These are phyloP conservation scores for Aureobasidium sp. DNA, from an alignment of 2,329 filamentous ascomycete genomes.

Conservation along the genomic window DNA sequence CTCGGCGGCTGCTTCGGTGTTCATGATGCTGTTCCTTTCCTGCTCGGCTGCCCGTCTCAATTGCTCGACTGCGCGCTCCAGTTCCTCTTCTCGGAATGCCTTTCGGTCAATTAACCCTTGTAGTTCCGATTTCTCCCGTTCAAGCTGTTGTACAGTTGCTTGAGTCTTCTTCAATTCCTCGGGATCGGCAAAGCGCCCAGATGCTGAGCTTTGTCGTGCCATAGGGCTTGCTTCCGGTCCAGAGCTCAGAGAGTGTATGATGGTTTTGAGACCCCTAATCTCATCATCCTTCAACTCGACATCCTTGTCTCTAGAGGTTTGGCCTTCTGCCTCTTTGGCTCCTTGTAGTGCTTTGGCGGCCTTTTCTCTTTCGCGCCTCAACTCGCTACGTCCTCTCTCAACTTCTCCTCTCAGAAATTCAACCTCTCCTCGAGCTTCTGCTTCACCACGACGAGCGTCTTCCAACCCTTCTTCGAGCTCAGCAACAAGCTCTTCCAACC, in stretches of 20 bases:
- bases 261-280: slow-evolving; percentile 92
- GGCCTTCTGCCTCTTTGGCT: slow-evolving; percentile 29
- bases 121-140: slow-evolving; percentile 72
- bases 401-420: slow-evolving; percentile 94
- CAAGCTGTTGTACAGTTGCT: slow-evolving; percentile 58
- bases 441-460: slow-evolving; percentile 87
- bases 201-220: slow-evolving; percentile 7
- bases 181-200: slow-evolving; percentile 17
- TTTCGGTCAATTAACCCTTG: slow-evolving; percentile 66
- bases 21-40: slow-evolving; percentile 42
- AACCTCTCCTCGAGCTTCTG: slow-evolving; percentile 89
- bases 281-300: slow-evolving; percentile 94
- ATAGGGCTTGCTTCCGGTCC: slow-evolving; percentile 42
- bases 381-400: slow-evolving; percentile 78
- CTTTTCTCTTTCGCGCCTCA: slow-evolving; percentile 82
- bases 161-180: slow-evolving; percentile 51
- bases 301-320: slow-evolving; percentile 51
- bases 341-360: slow-evolving; percentile 54
- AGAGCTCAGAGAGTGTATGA: slow-evolving; percentile 89
- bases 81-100: slow-evolving; percentile 66
- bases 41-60: slow-evolving; percentile 30
- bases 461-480: slow-evolving; percentile 95
- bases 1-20: slow-evolving; percentile 37
- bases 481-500: slow-evolving; percentile 90
- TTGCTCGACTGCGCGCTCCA: slow-evolving; percentile 59